A percentile compares a stretch with the other conserved stretches of the same genome.
Conservation (phyloP, 352 stramenopile species). For the Pilasporangium apinafurcum region DNA sequence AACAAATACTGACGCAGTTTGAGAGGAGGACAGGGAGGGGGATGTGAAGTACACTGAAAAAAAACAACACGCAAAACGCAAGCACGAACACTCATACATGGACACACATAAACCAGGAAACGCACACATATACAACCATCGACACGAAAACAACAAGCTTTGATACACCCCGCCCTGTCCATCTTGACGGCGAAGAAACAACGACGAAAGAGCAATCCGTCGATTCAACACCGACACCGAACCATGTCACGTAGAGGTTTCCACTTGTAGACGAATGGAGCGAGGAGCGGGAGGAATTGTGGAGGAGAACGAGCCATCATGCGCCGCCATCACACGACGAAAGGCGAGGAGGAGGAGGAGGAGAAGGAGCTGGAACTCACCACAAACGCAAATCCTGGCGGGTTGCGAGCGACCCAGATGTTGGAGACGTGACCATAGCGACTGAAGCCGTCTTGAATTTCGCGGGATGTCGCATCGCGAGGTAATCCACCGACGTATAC, state of each 20-base stretch:
- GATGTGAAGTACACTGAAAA: too few species aligned
- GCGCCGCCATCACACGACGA: background rate
- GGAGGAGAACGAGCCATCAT: slow-evolving; percentile 30
- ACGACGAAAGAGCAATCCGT: slow-evolving; percentile 1
- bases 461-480: slow-evolving; percentile 69
- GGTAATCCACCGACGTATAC: slow-evolving; percentile 81
- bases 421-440: slow-evolving; percentile 83
- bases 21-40: too few species aligned
- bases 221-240: background rate
- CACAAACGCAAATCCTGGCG: slow-evolving; percentile 85
- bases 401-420: slow-evolving; percentile 85
- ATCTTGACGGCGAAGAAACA: background rate
- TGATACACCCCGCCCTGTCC: too few species aligned
- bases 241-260: too few species aligned
- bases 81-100: background rate
- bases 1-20: too few species aligned
- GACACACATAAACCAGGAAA: background rate
- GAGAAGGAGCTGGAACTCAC: slow-evolving; percentile 47
- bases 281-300: slow-evolving; percentile 5
- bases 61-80: background rate
- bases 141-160: background rate
- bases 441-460: slow-evolving; percentile 78
- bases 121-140: slow-evolving; percentile 7
- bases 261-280: too few species aligned
- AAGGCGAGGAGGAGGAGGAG: slow-evolving; percentile 5